Conservation (phyloP, 495 filamentous ascomycete genomes). For the Letharia columbiana region DNA sequence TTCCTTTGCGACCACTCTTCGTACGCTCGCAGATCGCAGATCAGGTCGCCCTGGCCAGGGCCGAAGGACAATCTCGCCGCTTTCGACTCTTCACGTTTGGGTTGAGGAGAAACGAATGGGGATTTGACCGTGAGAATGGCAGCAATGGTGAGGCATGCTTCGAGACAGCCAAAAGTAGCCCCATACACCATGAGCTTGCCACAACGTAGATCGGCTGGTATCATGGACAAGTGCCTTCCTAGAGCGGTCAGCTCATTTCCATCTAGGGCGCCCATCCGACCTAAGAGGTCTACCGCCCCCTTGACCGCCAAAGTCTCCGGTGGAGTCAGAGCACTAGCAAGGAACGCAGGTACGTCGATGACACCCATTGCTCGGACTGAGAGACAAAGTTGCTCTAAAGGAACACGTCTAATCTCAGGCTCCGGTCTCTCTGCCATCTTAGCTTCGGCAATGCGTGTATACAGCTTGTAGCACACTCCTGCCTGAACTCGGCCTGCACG, state of each 20-base stretch:
- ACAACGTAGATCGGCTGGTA: conserved; percentile 87
- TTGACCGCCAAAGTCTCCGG: conserved; percentile 78
- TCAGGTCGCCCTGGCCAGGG: conserved; percentile 69
- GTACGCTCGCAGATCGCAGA: conserved; percentile 78
- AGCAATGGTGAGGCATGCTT: conserved; percentile 80
- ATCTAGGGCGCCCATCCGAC: conserved; percentile 80
- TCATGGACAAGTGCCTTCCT: conserved; percentile 83
- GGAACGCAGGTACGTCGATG: conserved; percentile 65
- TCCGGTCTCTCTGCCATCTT: conserved; percentile 88
- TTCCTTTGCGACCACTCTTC: conserved; percentile 67
- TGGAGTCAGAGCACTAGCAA: conserved; percentile 79
- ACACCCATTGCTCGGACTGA: conserved; percentile 94
- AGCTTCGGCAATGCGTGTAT: conserved; percentile 70
- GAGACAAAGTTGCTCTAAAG: conserved; percentile 87
- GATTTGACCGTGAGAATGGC: conserved; percentile 76
- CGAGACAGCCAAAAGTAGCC: conserved; percentile 78
- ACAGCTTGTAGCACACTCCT: conserved; percentile 92
- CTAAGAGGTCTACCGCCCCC: conserved; percentile 66
- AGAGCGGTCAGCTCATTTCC: conserved; percentile 79
- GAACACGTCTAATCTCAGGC: conserved; percentile 86
- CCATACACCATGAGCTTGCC: conserved; percentile 95
- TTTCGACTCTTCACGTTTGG: conserved; percentile 73
- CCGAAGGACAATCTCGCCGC: conserved; percentile 68
- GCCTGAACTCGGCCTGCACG: conserved; percentile 86
- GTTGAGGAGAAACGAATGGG: conserved; percentile 74